Conservation (phyloP, 1,284 basidiomycete genomes). For the Inonotus obliquus region DNA sequence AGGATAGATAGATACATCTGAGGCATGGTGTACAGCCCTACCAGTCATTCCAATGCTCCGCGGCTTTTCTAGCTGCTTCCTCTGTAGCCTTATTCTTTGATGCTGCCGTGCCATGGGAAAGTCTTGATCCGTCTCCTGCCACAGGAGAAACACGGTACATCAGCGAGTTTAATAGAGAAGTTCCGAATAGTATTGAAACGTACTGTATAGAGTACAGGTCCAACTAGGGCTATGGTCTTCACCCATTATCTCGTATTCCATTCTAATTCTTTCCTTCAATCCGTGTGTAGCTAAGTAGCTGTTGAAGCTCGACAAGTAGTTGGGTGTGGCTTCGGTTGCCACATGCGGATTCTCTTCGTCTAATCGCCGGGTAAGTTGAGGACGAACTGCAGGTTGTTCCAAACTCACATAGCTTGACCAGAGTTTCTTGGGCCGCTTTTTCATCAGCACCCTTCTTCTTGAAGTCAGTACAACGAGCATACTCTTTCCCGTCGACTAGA, state of each 20-base stretch:
- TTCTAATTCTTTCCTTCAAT: neutral
- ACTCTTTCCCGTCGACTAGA: constrained; percentile 4
- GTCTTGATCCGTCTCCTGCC: neutral
- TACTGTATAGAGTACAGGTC: neutral
- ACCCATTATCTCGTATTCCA: neutral
- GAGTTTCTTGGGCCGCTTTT: neutral
- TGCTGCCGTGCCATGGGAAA: neutral
- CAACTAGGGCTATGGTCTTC: neutral
- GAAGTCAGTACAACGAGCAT: neutral
- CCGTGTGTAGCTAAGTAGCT: neutral
- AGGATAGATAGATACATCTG: neutral
- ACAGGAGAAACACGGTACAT: neutral
- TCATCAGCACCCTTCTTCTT: constrained; percentile 10
- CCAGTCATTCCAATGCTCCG: neutral
- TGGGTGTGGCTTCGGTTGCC: neutral
- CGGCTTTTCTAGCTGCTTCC: constrained; percentile 1
- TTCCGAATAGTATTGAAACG: neutral
- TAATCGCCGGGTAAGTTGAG: neutral
- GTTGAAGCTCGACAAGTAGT: constrained; percentile 7
- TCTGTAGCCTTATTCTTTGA: constrained; percentile 5
- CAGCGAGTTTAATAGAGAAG: neutral
- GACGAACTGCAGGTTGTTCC: neutral
- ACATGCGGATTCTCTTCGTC: neutral
- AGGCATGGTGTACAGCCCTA: neutral
- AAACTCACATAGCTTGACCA: neutral